Base-by-base conservation (phyloP, 345 rosid species). In the Clarkia xantiana region DNA sequence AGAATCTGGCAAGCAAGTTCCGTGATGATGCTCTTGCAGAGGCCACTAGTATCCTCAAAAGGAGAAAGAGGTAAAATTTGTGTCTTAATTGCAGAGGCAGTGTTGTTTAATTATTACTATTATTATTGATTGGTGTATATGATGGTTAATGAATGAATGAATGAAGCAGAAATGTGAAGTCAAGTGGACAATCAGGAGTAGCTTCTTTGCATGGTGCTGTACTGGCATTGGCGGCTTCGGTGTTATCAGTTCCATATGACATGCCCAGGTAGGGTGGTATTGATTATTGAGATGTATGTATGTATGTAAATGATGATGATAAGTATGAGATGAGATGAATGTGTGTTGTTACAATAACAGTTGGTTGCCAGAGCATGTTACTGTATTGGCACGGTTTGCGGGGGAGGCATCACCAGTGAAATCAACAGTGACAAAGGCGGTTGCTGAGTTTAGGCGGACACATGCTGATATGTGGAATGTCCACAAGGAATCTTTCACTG, bases 381-480 rank as follows among this genome's bases (percentile, higher is more conserved):
- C 98, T 11, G 57, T 83, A 57, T 73, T 91, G 63, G 95, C 94
- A 47, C 86, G 83, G 43, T 91, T 91, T 46, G 74, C 75, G 7
- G 68, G 80, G 34, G 94, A 91, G 79, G 85, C 85, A 46, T 74
- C 86, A 6, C 96, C 94, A 11, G 67, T 91, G 58, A 91, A 84
- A 76, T 86, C 94, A 4, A 83, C 94, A 0, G 96, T 91, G 59
- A 86, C 98, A 15, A 91, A 91, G 76, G 94, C 94, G n/a, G 91
- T 86, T 48, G 98, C 98, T 9, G 96, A 91, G 75, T 86, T 86
- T 68, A 67, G 94, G 23, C 76, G 94, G 55, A 86, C 98, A 43
- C 98, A 91, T 67, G 96, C 96, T 17, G 96, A 91, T 58, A 91
- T 84, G 16, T 91, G 98, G 98, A 83, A 75, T 63, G 61, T 86